phyloP scores from a whole-genome alignment of 495 filamentous ascomycete genomes.

The Tuber microsphaerosporum region DNA sequence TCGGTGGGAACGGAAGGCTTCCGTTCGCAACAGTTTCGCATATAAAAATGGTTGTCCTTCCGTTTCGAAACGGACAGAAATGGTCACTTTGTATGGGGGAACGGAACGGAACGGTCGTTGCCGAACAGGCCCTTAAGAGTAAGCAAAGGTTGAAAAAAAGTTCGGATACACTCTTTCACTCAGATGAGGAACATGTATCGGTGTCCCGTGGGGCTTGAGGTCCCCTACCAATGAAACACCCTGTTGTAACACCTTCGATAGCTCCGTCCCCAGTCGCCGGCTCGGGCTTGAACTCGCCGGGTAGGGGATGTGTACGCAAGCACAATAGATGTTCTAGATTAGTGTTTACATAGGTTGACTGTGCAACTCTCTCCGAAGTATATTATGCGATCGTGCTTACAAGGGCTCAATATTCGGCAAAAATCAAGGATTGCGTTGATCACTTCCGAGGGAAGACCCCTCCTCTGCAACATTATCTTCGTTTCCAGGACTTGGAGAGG shows the following conservation, averaged over 20 bases:
- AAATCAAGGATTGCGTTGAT: constrained; percentile 60
- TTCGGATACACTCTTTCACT: background rate
- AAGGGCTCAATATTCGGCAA: constrained; percentile 63
- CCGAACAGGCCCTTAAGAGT: no score
- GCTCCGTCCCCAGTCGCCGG: background rate
- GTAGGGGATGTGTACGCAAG: constrained; percentile 17
- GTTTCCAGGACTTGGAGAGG: constrained; percentile 46
- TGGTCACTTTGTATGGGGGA: no score
- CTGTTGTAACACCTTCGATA: constrained; percentile 11
- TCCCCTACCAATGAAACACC: background rate
- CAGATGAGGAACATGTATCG: background rate
- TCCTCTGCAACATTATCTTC: constrained; percentile 46
- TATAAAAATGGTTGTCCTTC: no score
- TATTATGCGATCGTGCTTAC: background rate
- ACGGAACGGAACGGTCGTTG: no score
- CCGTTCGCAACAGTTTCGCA: no score
- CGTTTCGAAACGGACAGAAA: no score
- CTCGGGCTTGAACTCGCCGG: constrained; percentile 13
- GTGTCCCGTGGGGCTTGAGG: background rate
- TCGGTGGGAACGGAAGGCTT: no score
- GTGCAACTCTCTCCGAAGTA: constrained; percentile 5
- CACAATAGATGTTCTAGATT: constrained; percentile 4
- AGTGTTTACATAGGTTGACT: constrained; percentile 32
- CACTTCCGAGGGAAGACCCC: constrained; percentile 55
- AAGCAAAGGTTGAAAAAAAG: background rate